Evolutionary conservation across 2,329 filamentous ascomycete species (phyloP).

Genomic region (Chaetomium sp.): DNA sequence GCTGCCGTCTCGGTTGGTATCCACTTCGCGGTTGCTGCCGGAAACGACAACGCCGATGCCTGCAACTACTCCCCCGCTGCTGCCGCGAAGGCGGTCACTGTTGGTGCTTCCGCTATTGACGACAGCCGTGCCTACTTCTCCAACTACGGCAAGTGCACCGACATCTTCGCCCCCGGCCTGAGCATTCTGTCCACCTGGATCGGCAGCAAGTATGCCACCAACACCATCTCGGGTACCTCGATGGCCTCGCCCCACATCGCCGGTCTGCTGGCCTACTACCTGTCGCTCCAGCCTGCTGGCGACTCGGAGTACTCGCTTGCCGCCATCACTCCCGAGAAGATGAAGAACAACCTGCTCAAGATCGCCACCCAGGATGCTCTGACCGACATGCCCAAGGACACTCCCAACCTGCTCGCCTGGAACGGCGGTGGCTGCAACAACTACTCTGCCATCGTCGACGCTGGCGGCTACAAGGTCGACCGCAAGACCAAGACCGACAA

Average conservation of each 20-base stretch:
- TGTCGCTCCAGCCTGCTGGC: slow-evolving; percentile 87
- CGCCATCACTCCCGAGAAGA: slow-evolving; percentile 86
- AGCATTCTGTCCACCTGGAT: slow-evolving; percentile 99
- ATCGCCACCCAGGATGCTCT: slow-evolving; percentile 80
- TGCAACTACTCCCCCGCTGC: slow-evolving; percentile 99
- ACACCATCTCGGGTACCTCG: slow-evolving; percentile 98
- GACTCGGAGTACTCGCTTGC: slow-evolving; percentile 92
- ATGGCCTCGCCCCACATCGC: slow-evolving; percentile 98
- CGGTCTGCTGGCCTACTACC: slow-evolving; percentile 95
- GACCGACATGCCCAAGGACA: slow-evolving; percentile 79
- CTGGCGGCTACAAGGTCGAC: slow-evolving; percentile 69
- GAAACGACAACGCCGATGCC: slow-evolving; percentile 98
- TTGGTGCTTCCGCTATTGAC: slow-evolving; percentile 89
- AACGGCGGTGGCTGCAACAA: slow-evolving; percentile 95
- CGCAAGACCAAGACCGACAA: slow-evolving; percentile 46
- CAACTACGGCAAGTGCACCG: slow-evolving; percentile 99
- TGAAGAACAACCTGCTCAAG: slow-evolving; percentile 85
- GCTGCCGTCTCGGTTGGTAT: slow-evolving; percentile 89
- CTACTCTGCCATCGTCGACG: slow-evolving; percentile 78
- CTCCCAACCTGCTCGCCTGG: slow-evolving; percentile 95
- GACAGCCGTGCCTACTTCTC: slow-evolving; percentile 99
- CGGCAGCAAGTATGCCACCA: slow-evolving; percentile 90
- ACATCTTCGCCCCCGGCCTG: slow-evolving; percentile 96
- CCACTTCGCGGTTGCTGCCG: slow-evolving; percentile 97
- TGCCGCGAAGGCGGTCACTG: slow-evolving; percentile 87